phyloP scores from a whole-genome alignment of 1,284 basidiomycete species.

The Rhodotorula mucilaginosa region DNA sequence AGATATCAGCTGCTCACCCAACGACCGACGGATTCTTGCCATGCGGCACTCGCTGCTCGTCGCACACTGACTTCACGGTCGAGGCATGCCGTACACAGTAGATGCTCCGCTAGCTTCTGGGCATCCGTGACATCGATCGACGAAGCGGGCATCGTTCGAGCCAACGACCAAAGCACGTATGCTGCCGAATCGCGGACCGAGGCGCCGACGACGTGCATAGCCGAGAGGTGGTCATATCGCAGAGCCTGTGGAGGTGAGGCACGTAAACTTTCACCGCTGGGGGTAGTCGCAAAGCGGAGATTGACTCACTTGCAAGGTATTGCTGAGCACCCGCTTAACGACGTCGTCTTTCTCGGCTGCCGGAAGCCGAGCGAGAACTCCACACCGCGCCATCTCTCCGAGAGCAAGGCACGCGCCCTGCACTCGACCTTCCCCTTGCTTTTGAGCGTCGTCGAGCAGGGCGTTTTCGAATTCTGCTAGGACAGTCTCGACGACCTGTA shows the following conservation, averaged over 20 bases:
- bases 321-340: constrained; percentile 33
- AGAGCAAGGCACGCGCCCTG: constrained; percentile 91
- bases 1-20: constrained; percentile 59
- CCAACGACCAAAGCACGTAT: constrained; percentile 92
- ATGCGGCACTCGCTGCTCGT: constrained; percentile 95
- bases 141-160: constrained; percentile 57
- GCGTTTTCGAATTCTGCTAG: constrained; percentile 61
- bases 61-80: constrained; percentile 94
- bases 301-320: constrained; percentile 12
- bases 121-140: constrained; percentile 63
- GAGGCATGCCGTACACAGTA: constrained; percentile 76
- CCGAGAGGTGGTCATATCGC: constrained; percentile 86
- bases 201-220: constrained; percentile 86
- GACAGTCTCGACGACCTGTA: constrained; percentile 77
- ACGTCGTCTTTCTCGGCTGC: constrained; percentile 35
- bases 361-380: constrained; percentile 54
- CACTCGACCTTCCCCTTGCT: constrained; percentile 75
- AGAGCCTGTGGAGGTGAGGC: constrained; percentile 62
- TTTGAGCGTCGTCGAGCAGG: constrained; percentile 63
- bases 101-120: constrained; percentile 62
- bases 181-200: constrained; percentile 92
- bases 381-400: constrained; percentile 84
- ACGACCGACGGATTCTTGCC: constrained; percentile 93
- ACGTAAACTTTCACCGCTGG: background rate
- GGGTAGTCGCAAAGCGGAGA: too few species aligned